A percentile compares a stretch with the other conserved stretches of the same genome.
These are phyloP conservation scores for Nicotiana paniculata DNA, from an alignment of 257 asterid species.

Conservation along the genomic window DNA sequence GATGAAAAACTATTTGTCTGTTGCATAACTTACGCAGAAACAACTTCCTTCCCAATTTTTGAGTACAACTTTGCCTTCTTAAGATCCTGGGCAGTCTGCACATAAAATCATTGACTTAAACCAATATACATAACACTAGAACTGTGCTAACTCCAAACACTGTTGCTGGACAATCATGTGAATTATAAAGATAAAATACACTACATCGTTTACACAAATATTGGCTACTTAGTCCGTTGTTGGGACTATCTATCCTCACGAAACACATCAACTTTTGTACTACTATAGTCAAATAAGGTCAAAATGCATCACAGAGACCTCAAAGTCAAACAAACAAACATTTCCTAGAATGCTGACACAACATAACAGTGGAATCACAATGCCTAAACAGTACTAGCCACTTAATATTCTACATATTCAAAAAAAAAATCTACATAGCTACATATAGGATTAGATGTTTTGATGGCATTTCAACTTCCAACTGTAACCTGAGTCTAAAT, in stretches of 20 bases:
- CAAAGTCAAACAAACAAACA: background rate
- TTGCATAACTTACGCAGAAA: slow-evolving; percentile 70
- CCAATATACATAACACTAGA: background rate
- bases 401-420: no score
- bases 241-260: background rate
- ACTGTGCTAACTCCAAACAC: background rate
- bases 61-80: slow-evolving; percentile 72
- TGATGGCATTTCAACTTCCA: no score
- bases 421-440: no score
- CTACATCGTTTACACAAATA: background rate
- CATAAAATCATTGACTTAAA: slow-evolving; percentile 9
- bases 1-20: background rate
- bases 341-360: background rate
- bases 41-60: slow-evolving; percentile 87
- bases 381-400: no score
- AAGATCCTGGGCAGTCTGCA: slow-evolving; percentile 78
- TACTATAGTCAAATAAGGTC: background rate
- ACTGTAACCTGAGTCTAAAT: no score
- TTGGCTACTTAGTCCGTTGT: background rate
- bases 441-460: no score
- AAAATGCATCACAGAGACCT: background rate
- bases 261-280: background rate
- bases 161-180: background rate
- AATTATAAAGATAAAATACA: background rate
- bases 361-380: background rate